Evolutionary conservation across 2,329 filamentous ascomycete genomes (phyloP).

Genomic region (Trichoderma oligosporum): DNA sequence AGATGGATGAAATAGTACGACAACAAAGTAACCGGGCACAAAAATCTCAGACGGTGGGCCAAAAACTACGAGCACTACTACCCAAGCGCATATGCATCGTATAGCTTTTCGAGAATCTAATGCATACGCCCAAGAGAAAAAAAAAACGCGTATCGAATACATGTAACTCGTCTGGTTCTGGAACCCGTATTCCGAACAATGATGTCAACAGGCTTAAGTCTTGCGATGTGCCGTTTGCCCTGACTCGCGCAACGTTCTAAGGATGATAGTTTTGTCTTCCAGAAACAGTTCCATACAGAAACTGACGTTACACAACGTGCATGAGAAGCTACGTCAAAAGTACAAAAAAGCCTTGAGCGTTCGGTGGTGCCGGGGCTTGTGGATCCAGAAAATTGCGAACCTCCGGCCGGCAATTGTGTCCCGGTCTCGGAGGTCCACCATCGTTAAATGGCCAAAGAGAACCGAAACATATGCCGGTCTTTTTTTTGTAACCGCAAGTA

Average conservation of each 20-base stretch:
- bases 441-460: background rate
- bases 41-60: background rate
- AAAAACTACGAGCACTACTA: too few relatives aligned
- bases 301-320: too few relatives aligned
- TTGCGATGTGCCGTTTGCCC: background rate
- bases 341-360: too few relatives aligned
- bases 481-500: background rate
- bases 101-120: background rate
- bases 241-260: background rate
- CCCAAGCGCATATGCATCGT: background rate
- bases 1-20: too few relatives aligned
- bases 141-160: background rate
- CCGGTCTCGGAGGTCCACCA: constrained; percentile 9
- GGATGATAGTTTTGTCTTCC: too few relatives aligned
- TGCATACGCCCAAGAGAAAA: background rate
- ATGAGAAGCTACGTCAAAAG: too few relatives aligned
- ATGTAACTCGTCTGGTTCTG: background rate
- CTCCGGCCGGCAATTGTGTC: background rate
- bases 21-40: background rate
- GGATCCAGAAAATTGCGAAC: background rate
- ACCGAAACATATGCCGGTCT: background rate
- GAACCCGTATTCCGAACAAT: background rate
- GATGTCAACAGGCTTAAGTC: background rate
- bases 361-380: background rate
- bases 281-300: too few relatives aligned